Evolutionary conservation across 768 basidiomycete genomes (phyloP).

Genomic region (Hericium rajendrae): DNA sequence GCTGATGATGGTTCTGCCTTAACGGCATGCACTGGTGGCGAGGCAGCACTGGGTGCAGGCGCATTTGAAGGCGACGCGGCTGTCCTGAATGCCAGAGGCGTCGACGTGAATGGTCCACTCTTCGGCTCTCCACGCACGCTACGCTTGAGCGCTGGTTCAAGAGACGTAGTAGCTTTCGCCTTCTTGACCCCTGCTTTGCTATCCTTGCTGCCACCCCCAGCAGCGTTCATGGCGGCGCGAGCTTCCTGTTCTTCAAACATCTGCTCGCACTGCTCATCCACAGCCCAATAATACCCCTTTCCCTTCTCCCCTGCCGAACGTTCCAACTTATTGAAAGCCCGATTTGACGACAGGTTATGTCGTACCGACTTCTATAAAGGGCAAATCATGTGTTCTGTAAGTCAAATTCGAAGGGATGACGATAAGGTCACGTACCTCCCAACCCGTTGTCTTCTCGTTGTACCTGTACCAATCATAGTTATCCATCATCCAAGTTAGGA

Average conservation of each 20-base stretch:
- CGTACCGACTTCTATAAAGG: constrained; percentile 68
- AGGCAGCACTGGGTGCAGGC: constrained; percentile 2
- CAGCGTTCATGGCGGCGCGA: constrained; percentile 23
- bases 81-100: constrained; percentile 46
- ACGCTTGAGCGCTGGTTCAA: constrained; percentile 61
- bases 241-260: constrained; percentile 63
- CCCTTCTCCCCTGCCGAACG: constrained; percentile 76
- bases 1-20: constrained; percentile 17
- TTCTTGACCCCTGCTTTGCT: constrained; percentile 32
- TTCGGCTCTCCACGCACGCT: constrained; percentile 58
- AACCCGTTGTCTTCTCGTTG: constrained; percentile 62
- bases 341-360: constrained; percentile 88
- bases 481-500: constrained; percentile 85
- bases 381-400: background rate
- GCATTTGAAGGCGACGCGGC: constrained; percentile 5
- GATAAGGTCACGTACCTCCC: constrained; percentile 60
- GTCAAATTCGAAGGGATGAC: constrained; percentile 1
- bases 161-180: constrained; percentile 20
- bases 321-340: constrained; percentile 87
- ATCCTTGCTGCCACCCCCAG: constrained; percentile 39
- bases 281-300: constrained; percentile 90
- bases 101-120: constrained; percentile 47
- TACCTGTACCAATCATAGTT: constrained; percentile 87
- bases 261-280: constrained; percentile 67
- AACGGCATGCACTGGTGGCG: constrained; percentile 8